Evolutionary conservation across 371 early-diverging fungal genomes (phyloP).

Genomic region (Saksenaea vasiformis): DNA sequence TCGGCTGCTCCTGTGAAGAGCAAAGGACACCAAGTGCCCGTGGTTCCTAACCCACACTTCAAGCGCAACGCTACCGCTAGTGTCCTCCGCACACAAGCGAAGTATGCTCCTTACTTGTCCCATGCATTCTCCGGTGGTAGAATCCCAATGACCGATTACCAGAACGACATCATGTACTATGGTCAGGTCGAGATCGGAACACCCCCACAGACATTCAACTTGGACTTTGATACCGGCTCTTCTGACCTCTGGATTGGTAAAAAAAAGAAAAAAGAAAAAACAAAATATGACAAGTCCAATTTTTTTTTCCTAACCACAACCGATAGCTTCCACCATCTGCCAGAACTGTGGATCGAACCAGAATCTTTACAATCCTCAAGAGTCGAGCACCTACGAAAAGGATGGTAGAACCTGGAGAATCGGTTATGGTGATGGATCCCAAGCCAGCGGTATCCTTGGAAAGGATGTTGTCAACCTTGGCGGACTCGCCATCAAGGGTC

Average conservation of each 20-base stretch:
- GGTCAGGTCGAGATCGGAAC: slow-evolving; percentile 65
- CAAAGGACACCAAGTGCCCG: not conserved
- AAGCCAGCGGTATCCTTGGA: slow-evolving; percentile 33
- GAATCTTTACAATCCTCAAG: slow-evolving; percentile 17
- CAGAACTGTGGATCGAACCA: slow-evolving; percentile 4
- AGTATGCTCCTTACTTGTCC: not conserved
- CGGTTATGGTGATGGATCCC: slow-evolving; percentile 47
- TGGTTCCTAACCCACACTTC: slow-evolving; percentile 20
- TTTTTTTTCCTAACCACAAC: not conserved
- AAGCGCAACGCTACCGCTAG: slow-evolving; percentile 15
- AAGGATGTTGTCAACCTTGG: slow-evolving; percentile 41
- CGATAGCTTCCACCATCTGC: slow-evolving; percentile 18
- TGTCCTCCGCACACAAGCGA: slow-evolving; percentile 7
- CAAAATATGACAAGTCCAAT: not conserved
- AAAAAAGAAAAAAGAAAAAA: slow-evolving; percentile 1
- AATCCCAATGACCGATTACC: slow-evolving; percentile 21
- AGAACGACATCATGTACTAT: slow-evolving; percentile 48
- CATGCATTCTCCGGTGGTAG: slow-evolving; percentile 4
- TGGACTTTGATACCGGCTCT: slow-evolving; percentile 77
- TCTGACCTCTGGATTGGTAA: slow-evolving; percentile 61
- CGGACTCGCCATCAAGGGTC: slow-evolving; percentile 38
- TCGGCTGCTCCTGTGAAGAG: slow-evolving; percentile 6
- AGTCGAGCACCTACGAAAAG: slow-evolving; percentile 25
- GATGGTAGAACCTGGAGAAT: slow-evolving; percentile 37
- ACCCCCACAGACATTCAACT: slow-evolving; percentile 61